Conservation (phyloP, 2,329 filamentous ascomycete species). For the Talaromyces pinophilus region DNA sequence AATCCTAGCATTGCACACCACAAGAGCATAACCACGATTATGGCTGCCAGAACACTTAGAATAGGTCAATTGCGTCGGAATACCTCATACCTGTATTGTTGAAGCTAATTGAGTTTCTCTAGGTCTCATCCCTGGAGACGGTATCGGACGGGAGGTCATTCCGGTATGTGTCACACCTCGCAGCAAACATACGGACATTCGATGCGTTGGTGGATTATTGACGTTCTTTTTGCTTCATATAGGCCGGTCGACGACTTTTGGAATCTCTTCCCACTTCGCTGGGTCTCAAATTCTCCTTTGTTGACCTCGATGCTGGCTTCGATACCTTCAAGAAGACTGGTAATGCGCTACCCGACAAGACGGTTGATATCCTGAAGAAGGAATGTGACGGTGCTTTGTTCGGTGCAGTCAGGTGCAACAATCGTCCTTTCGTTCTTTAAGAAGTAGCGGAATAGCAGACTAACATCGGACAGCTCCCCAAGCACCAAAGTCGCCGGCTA, state of each 20-base stretch:
- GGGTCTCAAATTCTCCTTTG: constrained; percentile 89
- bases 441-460: background rate
- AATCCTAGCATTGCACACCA: constrained; percentile 33
- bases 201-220: background rate
- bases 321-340: constrained; percentile 91
- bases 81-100: constrained; percentile 15
- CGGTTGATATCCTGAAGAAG: constrained; percentile 80
- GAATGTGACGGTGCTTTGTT: constrained; percentile 97
- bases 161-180: constrained; percentile 54
- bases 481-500: constrained; percentile 89
- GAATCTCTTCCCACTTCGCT: constrained; percentile 92
- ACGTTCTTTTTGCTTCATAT: constrained; percentile 18
- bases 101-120: constrained; percentile 24
- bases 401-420: constrained; percentile 75
- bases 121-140: constrained; percentile 94
- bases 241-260: constrained; percentile 81
- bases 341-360: constrained; percentile 82
- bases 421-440: background rate
- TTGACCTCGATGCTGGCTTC: constrained; percentile 89
- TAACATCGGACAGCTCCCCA: constrained; percentile 63
- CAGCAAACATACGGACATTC: constrained; percentile 15
- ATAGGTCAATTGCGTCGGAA: constrained; percentile 58
- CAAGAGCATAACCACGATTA: constrained; percentile 31
- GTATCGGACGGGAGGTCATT: constrained; percentile 98
- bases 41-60: constrained; percentile 66